A percentile compares a stretch with the other conserved stretches of the same genome.
These are phyloP conservation scores for Oryza coarctata DNA, from an alignment of 176 grass and related monocot genomes.

Conservation along the genomic window DNA sequence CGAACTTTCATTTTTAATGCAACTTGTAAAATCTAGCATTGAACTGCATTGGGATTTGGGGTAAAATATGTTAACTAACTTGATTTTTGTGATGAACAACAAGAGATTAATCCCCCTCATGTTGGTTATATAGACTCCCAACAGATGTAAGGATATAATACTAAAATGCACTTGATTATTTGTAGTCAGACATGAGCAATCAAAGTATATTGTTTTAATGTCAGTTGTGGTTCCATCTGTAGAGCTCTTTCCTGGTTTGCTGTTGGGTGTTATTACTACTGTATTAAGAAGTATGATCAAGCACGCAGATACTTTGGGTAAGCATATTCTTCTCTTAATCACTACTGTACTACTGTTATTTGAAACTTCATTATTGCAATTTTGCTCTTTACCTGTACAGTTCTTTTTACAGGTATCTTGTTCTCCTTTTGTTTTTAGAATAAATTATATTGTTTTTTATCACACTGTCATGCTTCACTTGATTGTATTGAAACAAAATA, in stretches of 20 bases:
- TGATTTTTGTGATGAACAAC: too few species aligned
- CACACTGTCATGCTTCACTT: background rate
- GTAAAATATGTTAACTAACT: background rate
- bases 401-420: background rate
- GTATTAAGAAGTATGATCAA: slow-evolving; percentile 97
- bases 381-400: background rate
- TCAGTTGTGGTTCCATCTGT: slow-evolving; percentile 24
- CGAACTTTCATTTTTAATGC: background rate
- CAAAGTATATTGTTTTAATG: slow-evolving; percentile 16
- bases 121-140: background rate
- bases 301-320: slow-evolving; percentile 91
- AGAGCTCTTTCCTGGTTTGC: slow-evolving; percentile 98
- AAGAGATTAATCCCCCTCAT: too few species aligned
- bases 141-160: too few species aligned
- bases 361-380: slow-evolving; percentile 1
- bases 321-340: slow-evolving; percentile 30
- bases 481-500: background rate
- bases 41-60: background rate
- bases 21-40: background rate
- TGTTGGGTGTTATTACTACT: slow-evolving; percentile 94
- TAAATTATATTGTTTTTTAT: background rate
- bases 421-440: background rate
- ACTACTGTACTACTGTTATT: background rate
- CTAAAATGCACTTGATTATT: slow-evolving; percentile 1
- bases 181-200: slow-evolving; percentile 17